Evolutionary conservation across 345 rosid genomes (phyloP).

Genomic region (Linum trigynum): DNA sequence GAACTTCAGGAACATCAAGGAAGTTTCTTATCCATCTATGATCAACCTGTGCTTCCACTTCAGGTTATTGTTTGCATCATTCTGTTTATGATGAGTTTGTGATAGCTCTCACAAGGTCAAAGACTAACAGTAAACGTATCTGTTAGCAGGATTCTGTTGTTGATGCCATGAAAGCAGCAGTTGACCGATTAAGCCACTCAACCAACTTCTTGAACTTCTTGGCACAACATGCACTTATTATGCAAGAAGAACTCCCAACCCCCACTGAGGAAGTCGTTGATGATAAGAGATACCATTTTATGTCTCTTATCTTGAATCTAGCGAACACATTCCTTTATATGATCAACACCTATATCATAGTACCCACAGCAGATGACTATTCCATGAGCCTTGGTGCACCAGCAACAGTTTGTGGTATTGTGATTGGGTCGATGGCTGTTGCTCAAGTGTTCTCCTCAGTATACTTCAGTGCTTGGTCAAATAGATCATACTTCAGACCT

Average conservation of each 20-base stretch:
- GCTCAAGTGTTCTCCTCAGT: conserved; percentile 98
- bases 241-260: conserved; percentile 87
- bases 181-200: conserved; percentile 74
- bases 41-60: conserved; percentile 73
- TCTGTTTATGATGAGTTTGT: conserved; percentile 6
- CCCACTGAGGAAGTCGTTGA: conserved; percentile 59
- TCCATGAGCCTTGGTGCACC: conserved; percentile 92
- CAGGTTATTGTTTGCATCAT: conserved; percentile 42
- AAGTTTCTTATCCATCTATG: conserved; percentile 89
- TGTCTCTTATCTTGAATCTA: conserved; percentile 77
- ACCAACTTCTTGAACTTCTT: conserved; percentile 77
- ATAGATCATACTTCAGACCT: conserved; percentile 88
- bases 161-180: conserved; percentile 69
- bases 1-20: conserved; percentile 95
- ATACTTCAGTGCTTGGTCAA: conserved; percentile 98
- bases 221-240: conserved; percentile 95
- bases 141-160: conserved; percentile 71
- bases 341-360: conserved; percentile 89
- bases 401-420: conserved; percentile 96
- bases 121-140: conserved; percentile 11
- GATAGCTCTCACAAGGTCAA: conserved; percentile 1
- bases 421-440: conserved; percentile 96
- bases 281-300: conserved; percentile 71
- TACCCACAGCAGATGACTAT: conserved; percentile 95
- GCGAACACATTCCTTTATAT: conserved; percentile 87